These are phyloP conservation scores for Platanthera zijinensis DNA, from an alignment of 106 monocot genomes.

Conservation along the genomic window DNA sequence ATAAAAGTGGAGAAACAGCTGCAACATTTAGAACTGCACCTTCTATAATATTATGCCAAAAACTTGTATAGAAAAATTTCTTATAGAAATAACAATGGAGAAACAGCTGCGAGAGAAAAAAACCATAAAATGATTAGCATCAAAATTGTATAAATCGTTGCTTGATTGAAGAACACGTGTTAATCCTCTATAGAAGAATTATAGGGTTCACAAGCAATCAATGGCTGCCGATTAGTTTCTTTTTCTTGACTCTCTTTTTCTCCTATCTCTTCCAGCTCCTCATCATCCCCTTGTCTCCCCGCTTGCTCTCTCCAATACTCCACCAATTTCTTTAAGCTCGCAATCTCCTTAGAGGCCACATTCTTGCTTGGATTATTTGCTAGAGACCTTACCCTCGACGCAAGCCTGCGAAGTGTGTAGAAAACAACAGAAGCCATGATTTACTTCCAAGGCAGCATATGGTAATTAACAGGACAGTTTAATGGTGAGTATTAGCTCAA, in stretches of 20 bases:
- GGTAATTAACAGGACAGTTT: background rate
- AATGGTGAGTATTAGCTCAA: background rate
- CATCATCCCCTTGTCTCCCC: constrained; percentile 51
- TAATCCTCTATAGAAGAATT: too few relatives aligned
- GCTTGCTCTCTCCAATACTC: constrained; percentile 96
- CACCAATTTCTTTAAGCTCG: constrained; percentile 64
- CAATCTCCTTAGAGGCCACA: constrained; percentile 74
- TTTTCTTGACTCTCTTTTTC: constrained; percentile 32
- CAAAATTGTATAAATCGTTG: too few relatives aligned
- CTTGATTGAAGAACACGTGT: too few relatives aligned
- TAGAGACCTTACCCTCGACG: constrained; percentile 79
- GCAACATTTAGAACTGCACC: too few relatives aligned
- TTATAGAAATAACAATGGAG: too few relatives aligned
- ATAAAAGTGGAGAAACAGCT: too few relatives aligned
- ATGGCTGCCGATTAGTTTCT: background rate
- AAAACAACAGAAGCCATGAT: background rate
- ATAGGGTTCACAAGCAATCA: too few relatives aligned
- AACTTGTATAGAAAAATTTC: too few relatives aligned
- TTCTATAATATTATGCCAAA: too few relatives aligned
- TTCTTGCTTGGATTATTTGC: constrained; percentile 88
- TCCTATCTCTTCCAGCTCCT: constrained; percentile 81
- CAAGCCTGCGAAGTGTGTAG: constrained; percentile 46
- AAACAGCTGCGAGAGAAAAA: too few relatives aligned
- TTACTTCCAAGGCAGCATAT: background rate
- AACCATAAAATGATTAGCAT: too few relatives aligned